Evolutionary conservation across 352 stramenopile genomes (phyloP).

Genomic region (Globisporangium cederbergense): DNA sequence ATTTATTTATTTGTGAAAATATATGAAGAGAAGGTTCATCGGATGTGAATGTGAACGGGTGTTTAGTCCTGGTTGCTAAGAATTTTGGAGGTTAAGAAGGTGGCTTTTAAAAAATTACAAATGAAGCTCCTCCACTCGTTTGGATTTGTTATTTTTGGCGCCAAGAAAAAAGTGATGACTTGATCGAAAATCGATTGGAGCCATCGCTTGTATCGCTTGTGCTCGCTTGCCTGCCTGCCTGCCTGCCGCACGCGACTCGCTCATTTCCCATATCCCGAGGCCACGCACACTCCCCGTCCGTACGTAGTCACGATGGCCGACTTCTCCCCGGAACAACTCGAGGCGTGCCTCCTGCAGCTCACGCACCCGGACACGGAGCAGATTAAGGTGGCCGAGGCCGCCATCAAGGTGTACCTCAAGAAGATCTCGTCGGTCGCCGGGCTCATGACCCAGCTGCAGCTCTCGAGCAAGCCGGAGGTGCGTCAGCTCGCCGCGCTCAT

Average conservation of each 20-base stretch:
- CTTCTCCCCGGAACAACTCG: conserved; percentile 80
- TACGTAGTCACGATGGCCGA: conserved; percentile 50
- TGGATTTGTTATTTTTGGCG: neutral
- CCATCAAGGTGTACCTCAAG: conserved; percentile 93
- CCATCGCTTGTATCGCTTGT: conserved; percentile 2
- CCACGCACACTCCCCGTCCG: conserved; percentile 9
- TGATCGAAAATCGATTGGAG: neutral
- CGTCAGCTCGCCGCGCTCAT: conserved; percentile 92
- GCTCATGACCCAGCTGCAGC: conserved; percentile 89
- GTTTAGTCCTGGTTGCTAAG: too few relatives aligned
- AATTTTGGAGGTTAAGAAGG: too few relatives aligned
- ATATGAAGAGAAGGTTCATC: too few relatives aligned
- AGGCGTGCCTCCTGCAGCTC: conserved; percentile 86
- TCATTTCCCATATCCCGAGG: conserved; percentile 21
- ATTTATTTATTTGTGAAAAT: too few relatives aligned
- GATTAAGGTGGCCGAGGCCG: conserved; percentile 93
- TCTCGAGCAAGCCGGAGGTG: conserved; percentile 72
- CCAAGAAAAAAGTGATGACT: neutral
- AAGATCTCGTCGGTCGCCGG: conserved; percentile 79
- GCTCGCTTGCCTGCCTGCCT: too few relatives aligned
- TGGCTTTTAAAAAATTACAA: too few relatives aligned
- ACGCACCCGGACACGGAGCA: conserved; percentile 93
- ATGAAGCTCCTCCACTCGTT: too few relatives aligned
- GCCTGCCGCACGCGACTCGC: neutral
- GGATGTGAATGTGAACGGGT: too few relatives aligned